phyloP scores from a whole-genome alignment of 2,329 filamentous ascomycete species.

The Fusarium sp. region DNA sequence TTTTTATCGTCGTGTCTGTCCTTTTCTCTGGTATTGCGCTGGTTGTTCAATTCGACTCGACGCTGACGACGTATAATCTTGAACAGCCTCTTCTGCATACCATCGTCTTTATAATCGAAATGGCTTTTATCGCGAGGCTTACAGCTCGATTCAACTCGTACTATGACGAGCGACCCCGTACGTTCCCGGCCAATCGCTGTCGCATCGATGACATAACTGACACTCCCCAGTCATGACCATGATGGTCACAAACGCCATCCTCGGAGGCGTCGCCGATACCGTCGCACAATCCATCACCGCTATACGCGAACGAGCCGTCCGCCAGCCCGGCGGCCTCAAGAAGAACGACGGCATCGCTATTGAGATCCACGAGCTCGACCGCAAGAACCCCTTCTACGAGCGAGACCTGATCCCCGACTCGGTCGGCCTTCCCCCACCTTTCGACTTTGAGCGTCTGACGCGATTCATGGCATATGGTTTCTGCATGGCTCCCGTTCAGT shows the following conservation, averaged over 20 bases:
- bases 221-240: slow-evolving; percentile 84
- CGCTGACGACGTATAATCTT: slow-evolving; percentile 40
- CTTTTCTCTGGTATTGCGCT: slow-evolving; percentile 5
- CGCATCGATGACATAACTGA: slow-evolving; percentile 6
- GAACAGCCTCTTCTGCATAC: slow-evolving; percentile 87
- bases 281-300: slow-evolving; percentile 94
- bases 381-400: slow-evolving; percentile 78
- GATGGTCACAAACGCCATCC: slow-evolving; percentile 98
- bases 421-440: slow-evolving; percentile 79
- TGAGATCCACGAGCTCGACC: slow-evolving; percentile 89
- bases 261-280: slow-evolving; percentile 96
- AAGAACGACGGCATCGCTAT: slow-evolving; percentile 84
- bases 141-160: slow-evolving; percentile 92
- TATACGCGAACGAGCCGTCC: slow-evolving; percentile 77
- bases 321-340: slow-evolving; percentile 71
- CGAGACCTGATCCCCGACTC: slow-evolving; percentile 77
- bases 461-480: slow-evolving; percentile 99
- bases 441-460: slow-evolving; percentile 95
- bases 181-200: slow-evolving; percentile 45
- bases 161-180: slow-evolving; percentile 91
- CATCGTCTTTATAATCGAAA: slow-evolving; percentile 88
- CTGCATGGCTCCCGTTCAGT: slow-evolving; percentile 94
- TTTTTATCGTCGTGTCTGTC: background rate
- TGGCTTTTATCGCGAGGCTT: slow-evolving; percentile 86
- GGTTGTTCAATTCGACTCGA: slow-evolving; percentile 40